These are phyloP conservation scores for Gracilaria caudata DNA, from an alignment of 23 red algal species.

Conservation along the genomic window DNA sequence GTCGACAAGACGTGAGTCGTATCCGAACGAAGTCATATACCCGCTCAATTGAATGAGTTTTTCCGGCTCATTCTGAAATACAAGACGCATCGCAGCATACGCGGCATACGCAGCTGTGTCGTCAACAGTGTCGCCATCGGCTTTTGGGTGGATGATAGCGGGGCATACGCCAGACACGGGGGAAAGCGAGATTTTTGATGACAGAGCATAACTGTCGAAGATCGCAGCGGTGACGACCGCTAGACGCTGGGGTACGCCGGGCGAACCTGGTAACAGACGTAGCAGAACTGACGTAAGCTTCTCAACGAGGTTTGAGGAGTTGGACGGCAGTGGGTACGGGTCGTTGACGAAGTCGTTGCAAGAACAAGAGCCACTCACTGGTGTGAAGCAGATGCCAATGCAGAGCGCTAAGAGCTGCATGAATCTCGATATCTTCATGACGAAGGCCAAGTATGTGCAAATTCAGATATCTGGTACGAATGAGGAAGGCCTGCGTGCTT, in stretches of 20 bases:
- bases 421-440: no score
- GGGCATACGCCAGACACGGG: slow-evolving; percentile 24
- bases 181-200: slow-evolving; percentile 10
- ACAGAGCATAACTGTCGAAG: slow-evolving; percentile 30
- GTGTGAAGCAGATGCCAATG: background rate
- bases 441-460: no score
- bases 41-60: slow-evolving; percentile 22
- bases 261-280: background rate
- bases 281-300: slow-evolving; percentile 6
- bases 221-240: slow-evolving; percentile 22
- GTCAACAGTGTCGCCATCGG: slow-evolving; percentile 11
- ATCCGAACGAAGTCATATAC: slow-evolving; percentile 19
- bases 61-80: slow-evolving; percentile 36
- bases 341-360: slow-evolving; percentile 40
- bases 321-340: slow-evolving; percentile 16
- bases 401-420: no score
- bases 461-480: no score
- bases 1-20: slow-evolving; percentile 19
- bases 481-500: no score
- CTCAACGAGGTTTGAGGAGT: slow-evolving; percentile 24
- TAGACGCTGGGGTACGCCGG: slow-evolving; percentile 6
- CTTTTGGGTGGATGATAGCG: slow-evolving; percentile 1
- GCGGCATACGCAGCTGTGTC: slow-evolving; percentile 41
- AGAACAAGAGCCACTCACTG: background rate
- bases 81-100: slow-evolving; percentile 22